Base-by-base conservation (phyloP, 805 yeast genomes). In the Starmera dryadoides region DNA sequence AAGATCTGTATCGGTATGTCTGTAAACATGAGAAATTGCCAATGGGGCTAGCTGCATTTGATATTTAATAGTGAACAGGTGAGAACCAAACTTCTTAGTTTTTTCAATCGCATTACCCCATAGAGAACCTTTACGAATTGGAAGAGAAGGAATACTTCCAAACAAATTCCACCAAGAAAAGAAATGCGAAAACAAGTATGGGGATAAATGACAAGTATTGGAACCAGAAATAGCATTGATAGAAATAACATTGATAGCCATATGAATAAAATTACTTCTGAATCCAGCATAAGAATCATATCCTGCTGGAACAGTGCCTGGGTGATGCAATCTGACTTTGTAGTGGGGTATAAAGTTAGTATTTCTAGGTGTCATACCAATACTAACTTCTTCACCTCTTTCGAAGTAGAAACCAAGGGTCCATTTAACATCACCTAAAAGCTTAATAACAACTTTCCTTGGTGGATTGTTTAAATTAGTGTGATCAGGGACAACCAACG, bases 111-210 rank as follows among this genome's bases (percentile, higher is more conserved):
- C 41, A 19, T 69, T 73, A 0, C 75, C 73, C 59, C 86, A 88
- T 28, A 89, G 56, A 2, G 68, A 61, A 0, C 96, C 96, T 35
- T 72, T 69, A 39, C 91, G 68, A 19, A 86, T 69, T 0, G 96
- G 96, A 11, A 91, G 71, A 38, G 87, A 77, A 48, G 83, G 69
- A 42, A 79, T 79, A n/a, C 88, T 79, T 29, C 77, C 71, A 57
- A 88, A 88, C 43, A 83, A 67, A 28, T 65, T 61, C 94, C 95
- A 87, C 97, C 97, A 89, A 10, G 59, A 59, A 46, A 75, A 69
- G 59, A 88, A 87, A 46, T 82, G 91, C 1, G 63, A 49, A 43
- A 86, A 66, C 0, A 79, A 68, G n/a, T 69, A 66, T 1, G 95
- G 95, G 2, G 87, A 73, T 37, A 88, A 59, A 53, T 87, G 86